These are phyloP conservation scores for Penicillium verhagenii DNA, from an alignment of 495 filamentous ascomycete species.

Conservation along the genomic window DNA sequence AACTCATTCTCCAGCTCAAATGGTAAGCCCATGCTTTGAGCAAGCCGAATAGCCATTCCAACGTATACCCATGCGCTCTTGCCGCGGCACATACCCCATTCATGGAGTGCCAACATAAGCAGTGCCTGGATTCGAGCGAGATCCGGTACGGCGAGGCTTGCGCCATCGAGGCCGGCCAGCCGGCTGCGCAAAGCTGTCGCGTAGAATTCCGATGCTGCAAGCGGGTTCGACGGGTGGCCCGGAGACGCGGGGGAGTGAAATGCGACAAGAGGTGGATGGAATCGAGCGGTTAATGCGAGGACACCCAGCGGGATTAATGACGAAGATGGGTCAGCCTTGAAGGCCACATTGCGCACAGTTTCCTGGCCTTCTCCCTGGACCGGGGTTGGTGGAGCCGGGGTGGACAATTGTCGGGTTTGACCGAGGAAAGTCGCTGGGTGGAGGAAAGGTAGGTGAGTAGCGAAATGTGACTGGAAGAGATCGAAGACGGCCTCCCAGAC, in stretches of 20 bases:
- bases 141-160: constrained; percentile 54
- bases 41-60: constrained; percentile 72
- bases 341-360: constrained; percentile 20
- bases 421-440: constrained; percentile 71
- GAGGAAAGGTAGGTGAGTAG: constrained; percentile 78
- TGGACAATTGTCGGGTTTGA: constrained; percentile 51
- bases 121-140: constrained; percentile 74
- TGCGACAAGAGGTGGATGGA: constrained; percentile 66
- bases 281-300: constrained; percentile 75
- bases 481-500: constrained; percentile 72
- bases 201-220: constrained; percentile 76
- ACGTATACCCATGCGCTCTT: constrained; percentile 76
- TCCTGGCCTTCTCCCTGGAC: constrained; percentile 26
- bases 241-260: constrained; percentile 56
- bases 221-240: constrained; percentile 54
- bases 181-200: constrained; percentile 66
- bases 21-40: constrained; percentile 68
- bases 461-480: constrained; percentile 79
- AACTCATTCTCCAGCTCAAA: constrained; percentile 58
- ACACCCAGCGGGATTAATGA: constrained; percentile 76
- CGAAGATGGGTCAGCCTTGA: constrained; percentile 46
- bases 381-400: constrained; percentile 25
- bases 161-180: constrained; percentile 53
- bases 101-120: constrained; percentile 80
- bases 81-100: constrained; percentile 79